Percentiles rank a stretch among this genome's conserved stretches.
These are phyloP conservation scores for Moesziomyces globuligerus DNA, from an alignment of 1,284 basidiomycete species.

Conservation along the genomic window DNA sequence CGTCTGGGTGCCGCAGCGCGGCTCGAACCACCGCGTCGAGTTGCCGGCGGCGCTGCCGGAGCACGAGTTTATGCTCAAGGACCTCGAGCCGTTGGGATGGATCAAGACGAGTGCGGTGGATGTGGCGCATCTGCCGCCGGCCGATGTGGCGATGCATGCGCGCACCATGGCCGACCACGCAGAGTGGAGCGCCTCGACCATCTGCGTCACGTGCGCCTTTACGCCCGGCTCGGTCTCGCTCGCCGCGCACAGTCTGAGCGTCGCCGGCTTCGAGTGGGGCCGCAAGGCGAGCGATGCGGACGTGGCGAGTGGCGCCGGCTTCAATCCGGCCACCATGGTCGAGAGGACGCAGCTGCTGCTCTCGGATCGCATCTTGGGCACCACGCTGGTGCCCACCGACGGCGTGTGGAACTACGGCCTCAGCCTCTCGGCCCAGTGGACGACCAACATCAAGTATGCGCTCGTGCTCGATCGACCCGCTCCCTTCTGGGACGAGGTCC, in stretches of 20 bases:
- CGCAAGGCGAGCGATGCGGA: conserved; percentile 85
- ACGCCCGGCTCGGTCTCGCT: conserved; percentile 97
- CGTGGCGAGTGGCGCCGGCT: conserved; percentile 73
- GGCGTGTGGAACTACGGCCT: conserved; percentile 65
- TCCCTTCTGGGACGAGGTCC: conserved; percentile 94
- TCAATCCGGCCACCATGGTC: conserved; percentile 87
- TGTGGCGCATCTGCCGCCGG: conserved; percentile 77
- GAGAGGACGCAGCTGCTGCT: conserved; percentile 93
- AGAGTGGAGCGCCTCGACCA: conserved; percentile 91
- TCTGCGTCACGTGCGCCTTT: conserved; percentile 93
- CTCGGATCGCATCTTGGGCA: conserved; percentile 75
- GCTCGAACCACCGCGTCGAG: conserved; percentile 91
- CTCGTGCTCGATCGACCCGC: conserved; percentile 90
- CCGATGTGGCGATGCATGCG: conserved; percentile 93
- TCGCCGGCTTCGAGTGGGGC: conserved; percentile 97
- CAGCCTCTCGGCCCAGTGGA: conserved; percentile 86
- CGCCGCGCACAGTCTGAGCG: conserved; percentile 87
- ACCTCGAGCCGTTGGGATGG: conserved; percentile 95
- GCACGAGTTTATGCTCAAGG: conserved; percentile 93
- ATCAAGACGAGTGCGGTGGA: conserved; percentile 85
- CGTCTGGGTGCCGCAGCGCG: conserved; percentile 94
- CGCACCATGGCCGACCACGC: conserved; percentile 96
- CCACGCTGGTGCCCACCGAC: conserved; percentile 61
- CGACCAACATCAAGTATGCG: conserved; percentile 81
- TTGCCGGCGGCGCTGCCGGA: conserved; percentile 85